Evolutionary conservation across 805 yeast genomes (phyloP).

Genomic region (Candida verbasci): DNA sequence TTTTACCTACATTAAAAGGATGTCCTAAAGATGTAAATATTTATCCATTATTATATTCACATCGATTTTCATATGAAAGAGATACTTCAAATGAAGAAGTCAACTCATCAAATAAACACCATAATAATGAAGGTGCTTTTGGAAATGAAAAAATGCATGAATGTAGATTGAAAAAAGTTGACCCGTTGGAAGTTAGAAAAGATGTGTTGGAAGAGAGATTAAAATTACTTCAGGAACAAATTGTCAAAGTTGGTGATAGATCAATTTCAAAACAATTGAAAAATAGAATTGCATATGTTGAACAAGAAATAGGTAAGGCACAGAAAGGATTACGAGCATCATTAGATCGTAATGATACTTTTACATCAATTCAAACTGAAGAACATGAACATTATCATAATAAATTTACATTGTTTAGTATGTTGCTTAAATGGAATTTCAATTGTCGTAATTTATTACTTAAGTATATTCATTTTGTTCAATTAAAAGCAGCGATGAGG

Average conservation of each 20-base stretch:
- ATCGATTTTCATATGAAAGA: slow-evolving; percentile 64
- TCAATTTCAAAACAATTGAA: slow-evolving; percentile 5
- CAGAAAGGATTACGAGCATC: neutral
- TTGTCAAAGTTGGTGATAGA: slow-evolving; percentile 10
- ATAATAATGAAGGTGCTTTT: slow-evolving; percentile 3
- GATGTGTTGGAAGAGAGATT: slow-evolving; percentile 23
- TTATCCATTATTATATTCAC: slow-evolving; percentile 61
- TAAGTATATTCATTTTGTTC: slow-evolving; percentile 35
- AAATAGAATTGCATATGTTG: slow-evolving; percentile 17
- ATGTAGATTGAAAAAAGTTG: slow-evolving; percentile 22
- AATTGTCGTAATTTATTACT: slow-evolving; percentile 28
- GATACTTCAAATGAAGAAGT: slow-evolving; percentile 63
- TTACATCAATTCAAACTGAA: slow-evolving; percentile 6
- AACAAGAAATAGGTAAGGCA: slow-evolving; percentile 13
- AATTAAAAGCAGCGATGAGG: slow-evolving; percentile 19
- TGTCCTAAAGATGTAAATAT: slow-evolving; percentile 43
- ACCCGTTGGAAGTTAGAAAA: slow-evolving; percentile 25
- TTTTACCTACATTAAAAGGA: slow-evolving; percentile 32
- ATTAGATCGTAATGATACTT: neutral
- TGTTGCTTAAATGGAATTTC: slow-evolving; percentile 41
- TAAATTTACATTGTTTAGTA: slow-evolving; percentile 32
- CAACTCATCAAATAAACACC: slow-evolving; percentile 21
- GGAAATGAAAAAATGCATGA: slow-evolving; percentile 27
- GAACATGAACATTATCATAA: slow-evolving; percentile 27
- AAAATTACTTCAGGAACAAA: slow-evolving; percentile 17